Percentiles rank a stretch among this genome's conserved stretches.
phyloP scores from a whole-genome alignment of 257 asterid species.

The Jacaranda mimosifolia region DNA sequence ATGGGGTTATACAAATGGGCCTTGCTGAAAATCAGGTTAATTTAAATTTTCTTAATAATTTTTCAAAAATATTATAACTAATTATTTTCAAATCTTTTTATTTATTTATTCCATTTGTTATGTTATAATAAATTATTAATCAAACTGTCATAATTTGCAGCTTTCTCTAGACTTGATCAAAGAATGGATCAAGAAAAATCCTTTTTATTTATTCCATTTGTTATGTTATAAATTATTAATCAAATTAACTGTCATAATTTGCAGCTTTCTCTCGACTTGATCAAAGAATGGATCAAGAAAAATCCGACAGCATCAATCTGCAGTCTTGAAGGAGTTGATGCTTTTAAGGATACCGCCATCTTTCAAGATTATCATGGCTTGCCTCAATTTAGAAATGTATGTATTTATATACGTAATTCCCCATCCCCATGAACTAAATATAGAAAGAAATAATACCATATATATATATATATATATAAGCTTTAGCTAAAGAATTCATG shows the following conservation, averaged over 20 bases:
- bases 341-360: constrained; percentile 63
- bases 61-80: not conserved
- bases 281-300: constrained; percentile 70
- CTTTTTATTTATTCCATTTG: constrained; percentile 1
- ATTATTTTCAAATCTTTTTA: too few species aligned
- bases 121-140: not conserved
- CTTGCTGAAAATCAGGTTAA: constrained; percentile 87
- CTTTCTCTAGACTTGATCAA: constrained; percentile 61
- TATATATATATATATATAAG: too few species aligned
- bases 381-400: constrained; percentile 67
- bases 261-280: constrained; percentile 69
- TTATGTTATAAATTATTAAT: not conserved
- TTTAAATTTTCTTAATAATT: not conserved
- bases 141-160: constrained; percentile 45
- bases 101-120: not conserved
- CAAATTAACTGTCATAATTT: not conserved
- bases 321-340: constrained; percentile 60
- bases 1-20: constrained; percentile 93
- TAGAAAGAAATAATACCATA: too few species aligned
- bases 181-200: constrained; percentile 72
- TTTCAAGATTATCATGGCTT: constrained; percentile 92
- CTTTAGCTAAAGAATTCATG: too few species aligned
- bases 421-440: too few species aligned
- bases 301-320: constrained; percentile 79
- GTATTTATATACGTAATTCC: not conserved